Base-by-base conservation (phyloP, 768 basidiomycete species). In the Tricholoma saponaceum region DNA sequence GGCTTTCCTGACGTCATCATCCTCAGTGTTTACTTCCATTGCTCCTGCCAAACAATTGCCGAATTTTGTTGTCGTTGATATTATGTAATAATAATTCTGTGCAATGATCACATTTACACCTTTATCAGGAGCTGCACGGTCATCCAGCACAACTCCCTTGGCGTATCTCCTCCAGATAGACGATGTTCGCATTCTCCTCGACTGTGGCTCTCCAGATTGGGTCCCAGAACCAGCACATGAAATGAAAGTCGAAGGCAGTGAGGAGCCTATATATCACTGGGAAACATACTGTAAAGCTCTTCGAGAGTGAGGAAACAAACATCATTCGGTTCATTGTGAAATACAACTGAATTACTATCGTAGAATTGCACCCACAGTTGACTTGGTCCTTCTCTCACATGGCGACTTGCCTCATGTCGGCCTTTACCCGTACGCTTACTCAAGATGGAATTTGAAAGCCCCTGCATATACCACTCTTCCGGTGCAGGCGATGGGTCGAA, bases 41-140 rank as follows among this genome's bases (percentile, higher is more conserved):
- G 20, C 14, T 32, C 13, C 30, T 20, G 58, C 33, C 43, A 58
- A 47, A 55, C 33, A 50, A 33, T 9, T 3, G 18, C 43, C 20
- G 14, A 39, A 47, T 7, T 22, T 54, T 20, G n/a, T 30, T 26
- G 12, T 22, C 23, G 14, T 9, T 23, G 49, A 51, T 33, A 39
- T 33, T 52, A 47, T 18, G 55, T 26, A 30, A 55, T 26, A 30
- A 55, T 43, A 55, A 41, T 39, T 52, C 49, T 37, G 57, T 55
- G 64, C 58, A 35, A 96, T 97, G 94, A 95, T 98, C 77, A 95
- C 93, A 25, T 93, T 98, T 70, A 95, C 90, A 8, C 91, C 96
- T 1, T 77, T 98, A 46, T 89, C 92, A 35, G 92, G 92, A 23
- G 85, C 91, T 35, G 92, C 92, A 52, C 83, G 83, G 61, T 84